Conservation (phyloP, 495 filamentous ascomycete genomes). For the Tuber indicum region DNA sequence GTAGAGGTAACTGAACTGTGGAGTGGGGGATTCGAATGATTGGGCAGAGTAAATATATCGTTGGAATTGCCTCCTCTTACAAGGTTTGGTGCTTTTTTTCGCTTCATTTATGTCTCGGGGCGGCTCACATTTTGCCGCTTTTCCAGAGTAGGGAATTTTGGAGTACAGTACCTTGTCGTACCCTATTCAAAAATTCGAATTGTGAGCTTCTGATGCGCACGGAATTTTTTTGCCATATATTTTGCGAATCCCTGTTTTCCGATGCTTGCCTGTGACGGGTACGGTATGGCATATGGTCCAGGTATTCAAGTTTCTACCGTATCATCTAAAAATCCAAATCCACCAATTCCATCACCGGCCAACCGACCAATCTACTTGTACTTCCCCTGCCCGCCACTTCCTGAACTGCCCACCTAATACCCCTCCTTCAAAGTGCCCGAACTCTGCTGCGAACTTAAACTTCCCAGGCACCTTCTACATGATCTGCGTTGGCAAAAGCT, state of each 20-base stretch:
- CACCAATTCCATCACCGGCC: not conserved
- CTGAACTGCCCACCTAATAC: not conserved
- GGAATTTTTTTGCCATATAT: no score
- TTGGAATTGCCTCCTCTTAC: not conserved
- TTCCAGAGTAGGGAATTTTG: not conserved
- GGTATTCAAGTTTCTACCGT: not conserved
- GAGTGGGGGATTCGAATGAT: not conserved
- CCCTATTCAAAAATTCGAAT: no score
- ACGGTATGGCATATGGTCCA: not conserved
- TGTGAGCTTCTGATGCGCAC: no score
- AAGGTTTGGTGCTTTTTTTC: not conserved
- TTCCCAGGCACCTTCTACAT: not conserved
- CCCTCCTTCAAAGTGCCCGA: not conserved
- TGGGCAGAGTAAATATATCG: not conserved
- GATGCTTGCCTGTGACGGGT: no score
- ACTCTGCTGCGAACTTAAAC: not conserved
- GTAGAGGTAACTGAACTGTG: no score
- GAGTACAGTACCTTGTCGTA: not conserved
- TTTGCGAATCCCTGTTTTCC: no score
- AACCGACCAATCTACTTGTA: not conserved
- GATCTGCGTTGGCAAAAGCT: not conserved
- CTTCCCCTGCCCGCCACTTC: not conserved
- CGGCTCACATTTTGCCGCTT: not conserved
- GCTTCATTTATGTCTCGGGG: not conserved
- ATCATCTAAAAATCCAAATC: not conserved